phyloP scores from a whole-genome alignment of 441 rosid species.

The Gossypium gossypioides region DNA sequence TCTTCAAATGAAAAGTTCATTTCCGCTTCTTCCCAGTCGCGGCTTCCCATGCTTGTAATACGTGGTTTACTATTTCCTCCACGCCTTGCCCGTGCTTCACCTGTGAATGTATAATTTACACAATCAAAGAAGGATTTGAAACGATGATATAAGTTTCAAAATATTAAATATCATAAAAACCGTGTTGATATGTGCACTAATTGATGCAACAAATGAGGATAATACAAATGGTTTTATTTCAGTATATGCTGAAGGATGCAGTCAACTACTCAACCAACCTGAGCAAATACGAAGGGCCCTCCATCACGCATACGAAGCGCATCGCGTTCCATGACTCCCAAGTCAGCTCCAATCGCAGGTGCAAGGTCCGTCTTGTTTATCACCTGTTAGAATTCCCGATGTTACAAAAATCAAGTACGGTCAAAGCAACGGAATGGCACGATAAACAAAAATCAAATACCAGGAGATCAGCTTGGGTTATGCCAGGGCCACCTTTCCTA shows the following conservation, averaged over 20 bases:
- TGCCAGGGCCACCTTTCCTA: slow-evolving; percentile 98
- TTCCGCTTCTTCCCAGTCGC: slow-evolving; percentile 70
- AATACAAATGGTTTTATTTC: background rate
- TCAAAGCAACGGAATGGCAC: background rate
- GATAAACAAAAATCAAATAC: slow-evolving; percentile 18
- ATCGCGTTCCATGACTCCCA: slow-evolving; percentile 80
- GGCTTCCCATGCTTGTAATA: slow-evolving; percentile 65
- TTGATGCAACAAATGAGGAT: background rate
- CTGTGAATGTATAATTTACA: slow-evolving; percentile 24
- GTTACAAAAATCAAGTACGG: background rate
- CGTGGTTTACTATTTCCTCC: slow-evolving; percentile 61
- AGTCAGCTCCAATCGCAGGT: slow-evolving; percentile 74
- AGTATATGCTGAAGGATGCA: background rate
- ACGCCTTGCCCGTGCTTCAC: slow-evolving; percentile 82
- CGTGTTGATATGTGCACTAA: background rate
- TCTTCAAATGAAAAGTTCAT: slow-evolving; percentile 15
- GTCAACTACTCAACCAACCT: slow-evolving; percentile 34
- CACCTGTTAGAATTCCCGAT: slow-evolving; percentile 33
- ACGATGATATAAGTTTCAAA: background rate
- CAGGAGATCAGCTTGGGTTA: slow-evolving; percentile 94
- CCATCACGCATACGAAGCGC: slow-evolving; percentile 92
- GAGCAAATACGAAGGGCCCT: slow-evolving; percentile 92
- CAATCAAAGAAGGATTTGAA: background rate
- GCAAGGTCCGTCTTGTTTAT: slow-evolving; percentile 97
- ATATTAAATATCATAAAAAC: background rate